Evolutionary conservation across 768 basidiomycete genomes (phyloP), one percentile per base, ranked within the genome.

Genomic region (Artomyces pyxidatus): DNA sequence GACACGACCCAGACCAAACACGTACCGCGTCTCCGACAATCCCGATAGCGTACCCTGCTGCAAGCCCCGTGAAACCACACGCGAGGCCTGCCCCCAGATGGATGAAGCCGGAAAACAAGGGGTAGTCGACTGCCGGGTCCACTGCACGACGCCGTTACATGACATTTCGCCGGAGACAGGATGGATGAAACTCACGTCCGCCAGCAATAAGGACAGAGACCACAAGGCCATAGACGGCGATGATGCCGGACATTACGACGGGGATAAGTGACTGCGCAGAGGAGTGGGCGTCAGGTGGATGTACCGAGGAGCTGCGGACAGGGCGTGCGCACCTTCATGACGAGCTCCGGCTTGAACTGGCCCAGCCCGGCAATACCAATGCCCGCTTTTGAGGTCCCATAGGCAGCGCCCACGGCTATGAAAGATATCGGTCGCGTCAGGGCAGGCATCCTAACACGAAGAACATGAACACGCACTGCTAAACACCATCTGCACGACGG

Each of bases 211-310:
- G 79, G 49, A 98, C 95, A n/a, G 93, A 94, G 42, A 99, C 95
- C 67, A 99, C 96, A 53, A 99, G 82, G 61, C 96, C 96, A 70
- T 99, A 97, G 59, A 98, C 95, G 66, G 89, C 95, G 72, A 98
- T 96, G 74, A 98, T 98, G 91, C 95, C 95, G 77, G 95, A 95
- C 95, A 98, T 97, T 70, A 99, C 87, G 66, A 97, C 93, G 41
- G 94, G 94, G 46, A 98, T 83, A 45, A 57, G 56, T 6, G 56
- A 55, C 56, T 57, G 37, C 32, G 14, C 12, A n/a, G n/a, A n/a
- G n/a, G n/a, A n/a, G n/a, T n/a, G 32, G 3, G 17, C 32, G 32
- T 35, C 17, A 35, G 32, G 4, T 5, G 32, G 32, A 35, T 12
- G 7, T n/a, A n/a, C 14, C 32, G 12, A 14, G 32, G 32, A 35